These are phyloP conservation scores for Candida morakotiae DNA, from an alignment of 805 yeast species.

Conservation along the genomic window DNA sequence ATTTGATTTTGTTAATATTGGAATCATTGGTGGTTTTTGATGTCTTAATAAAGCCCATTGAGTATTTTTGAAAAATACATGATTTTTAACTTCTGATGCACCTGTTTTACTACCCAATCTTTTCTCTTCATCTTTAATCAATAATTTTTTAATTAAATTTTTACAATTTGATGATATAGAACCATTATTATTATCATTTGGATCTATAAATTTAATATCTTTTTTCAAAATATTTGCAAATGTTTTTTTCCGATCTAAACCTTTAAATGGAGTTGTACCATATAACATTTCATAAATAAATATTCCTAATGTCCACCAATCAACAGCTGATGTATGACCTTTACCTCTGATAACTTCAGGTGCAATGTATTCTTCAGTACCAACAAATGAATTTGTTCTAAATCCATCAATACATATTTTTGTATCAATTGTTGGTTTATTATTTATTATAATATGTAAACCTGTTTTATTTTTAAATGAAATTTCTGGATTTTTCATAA, in stretches of 20 bases:
- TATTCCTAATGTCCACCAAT: slow-evolving; percentile 99
- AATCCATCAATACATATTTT: slow-evolving; percentile 94
- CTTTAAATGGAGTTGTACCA: slow-evolving; percentile 97
- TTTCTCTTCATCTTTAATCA: slow-evolving; percentile 84
- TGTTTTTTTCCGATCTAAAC: slow-evolving; percentile 81
- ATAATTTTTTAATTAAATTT: slow-evolving; percentile 70
- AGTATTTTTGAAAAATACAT: slow-evolving; percentile 83
- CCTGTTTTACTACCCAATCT: slow-evolving; percentile 91
- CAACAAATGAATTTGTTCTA: slow-evolving; percentile 96
- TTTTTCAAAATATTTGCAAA: slow-evolving; percentile 81
- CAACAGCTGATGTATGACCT: slow-evolving; percentile 97
- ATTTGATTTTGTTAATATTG: slow-evolving; percentile 51
- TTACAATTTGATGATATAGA: slow-evolving; percentile 77
- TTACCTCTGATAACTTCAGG: slow-evolving; percentile 97
- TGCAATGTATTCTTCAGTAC: slow-evolving; percentile 97
- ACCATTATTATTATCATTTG: slow-evolving; percentile 34
- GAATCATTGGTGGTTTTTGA: slow-evolving; percentile 94
- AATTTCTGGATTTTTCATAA: slow-evolving; percentile 72
- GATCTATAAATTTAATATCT: slow-evolving; percentile 76
- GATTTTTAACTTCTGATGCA: slow-evolving; percentile 90
- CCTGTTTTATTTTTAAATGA: slow-evolving; percentile 24
- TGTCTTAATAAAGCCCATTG: slow-evolving; percentile 96
- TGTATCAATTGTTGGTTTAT: slow-evolving; percentile 73
- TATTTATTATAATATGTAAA: slow-evolving; percentile 8
- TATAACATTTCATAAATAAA: slow-evolving; percentile 89